Conservation (phyloP, 176 grass and related monocot genomes). For the Calamus simplicifolius region DNA sequence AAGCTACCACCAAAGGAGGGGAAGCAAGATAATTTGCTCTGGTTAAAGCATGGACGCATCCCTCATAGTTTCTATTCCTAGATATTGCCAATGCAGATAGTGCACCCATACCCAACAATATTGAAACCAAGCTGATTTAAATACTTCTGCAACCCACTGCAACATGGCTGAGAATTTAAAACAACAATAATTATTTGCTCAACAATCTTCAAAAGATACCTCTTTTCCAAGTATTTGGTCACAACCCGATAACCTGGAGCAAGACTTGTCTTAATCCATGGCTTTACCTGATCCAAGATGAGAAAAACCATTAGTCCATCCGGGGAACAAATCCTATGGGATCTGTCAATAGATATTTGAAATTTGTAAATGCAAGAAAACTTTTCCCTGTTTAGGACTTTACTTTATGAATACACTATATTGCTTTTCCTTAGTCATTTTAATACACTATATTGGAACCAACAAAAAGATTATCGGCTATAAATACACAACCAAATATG, state of each 20-base stretch:
- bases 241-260: slow-evolving; percentile 95
- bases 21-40: slow-evolving; percentile 90
- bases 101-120: slow-evolving; percentile 87
- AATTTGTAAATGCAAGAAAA: no score
- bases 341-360: no score
- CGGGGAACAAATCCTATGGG: no score
- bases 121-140: slow-evolving; percentile 86
- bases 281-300: slow-evolving; percentile 62
- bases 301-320: no score
- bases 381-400: no score
- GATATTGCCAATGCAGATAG: slow-evolving; percentile 95
- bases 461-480: no score
- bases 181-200: neutral
- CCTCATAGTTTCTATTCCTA: slow-evolving; percentile 84
- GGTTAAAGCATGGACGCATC: slow-evolving; percentile 80
- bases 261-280: slow-evolving; percentile 94
- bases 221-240: slow-evolving; percentile 87
- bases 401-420: no score
- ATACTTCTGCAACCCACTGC: slow-evolving; percentile 76
- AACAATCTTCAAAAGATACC: slow-evolving; percentile 30
- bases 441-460: no score
- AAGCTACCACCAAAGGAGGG: slow-evolving; percentile 80
- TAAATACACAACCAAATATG: no score
- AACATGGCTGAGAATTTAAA: neutral
- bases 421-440: no score